Evolutionary conservation across 176 grass and related monocot species (phyloP).

Genomic region (Carex cristatella): DNA sequence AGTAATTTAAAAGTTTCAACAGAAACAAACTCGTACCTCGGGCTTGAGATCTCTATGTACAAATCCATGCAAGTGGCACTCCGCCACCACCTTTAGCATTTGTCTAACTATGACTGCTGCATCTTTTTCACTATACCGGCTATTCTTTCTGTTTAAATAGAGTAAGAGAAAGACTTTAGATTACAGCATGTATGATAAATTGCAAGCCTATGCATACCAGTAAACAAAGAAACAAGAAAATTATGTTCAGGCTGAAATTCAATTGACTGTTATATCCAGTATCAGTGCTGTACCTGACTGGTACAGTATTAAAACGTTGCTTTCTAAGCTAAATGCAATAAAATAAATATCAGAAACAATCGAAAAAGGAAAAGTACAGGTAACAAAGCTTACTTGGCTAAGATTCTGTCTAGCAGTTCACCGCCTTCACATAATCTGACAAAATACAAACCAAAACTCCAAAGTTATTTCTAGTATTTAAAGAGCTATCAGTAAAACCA

Average conservation of each 20-base stretch:
- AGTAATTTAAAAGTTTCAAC: background rate
- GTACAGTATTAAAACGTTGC: background rate
- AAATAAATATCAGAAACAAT: background rate
- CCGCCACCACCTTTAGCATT: slow-evolving; percentile 97
- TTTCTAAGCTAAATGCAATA: background rate
- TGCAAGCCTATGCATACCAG: background rate
- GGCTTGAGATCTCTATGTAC: slow-evolving; percentile 99
- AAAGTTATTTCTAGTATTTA: background rate
- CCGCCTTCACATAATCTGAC: slow-evolving; percentile 96
- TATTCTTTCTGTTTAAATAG: slow-evolving; percentile 65
- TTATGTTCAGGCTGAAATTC: background rate
- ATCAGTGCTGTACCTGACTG: background rate
- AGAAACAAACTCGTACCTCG: slow-evolving; percentile 52
- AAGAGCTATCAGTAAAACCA: background rate
- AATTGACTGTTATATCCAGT: background rate
- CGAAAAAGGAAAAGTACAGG: background rate
- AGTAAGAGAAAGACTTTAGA: background rate
- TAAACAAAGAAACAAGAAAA: background rate
- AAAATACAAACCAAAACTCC: slow-evolving; percentile 23
- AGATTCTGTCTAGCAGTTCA: slow-evolving; percentile 93
- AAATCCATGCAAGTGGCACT: slow-evolving; percentile 92
- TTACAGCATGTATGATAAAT: background rate
- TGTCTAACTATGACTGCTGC: slow-evolving; percentile 88
- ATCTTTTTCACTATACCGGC: slow-evolving; percentile 97
- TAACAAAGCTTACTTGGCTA: slow-evolving; percentile 70